Conservation (phyloP, 306 rosid species). For the Lithocarpus polystachyus region DNA sequence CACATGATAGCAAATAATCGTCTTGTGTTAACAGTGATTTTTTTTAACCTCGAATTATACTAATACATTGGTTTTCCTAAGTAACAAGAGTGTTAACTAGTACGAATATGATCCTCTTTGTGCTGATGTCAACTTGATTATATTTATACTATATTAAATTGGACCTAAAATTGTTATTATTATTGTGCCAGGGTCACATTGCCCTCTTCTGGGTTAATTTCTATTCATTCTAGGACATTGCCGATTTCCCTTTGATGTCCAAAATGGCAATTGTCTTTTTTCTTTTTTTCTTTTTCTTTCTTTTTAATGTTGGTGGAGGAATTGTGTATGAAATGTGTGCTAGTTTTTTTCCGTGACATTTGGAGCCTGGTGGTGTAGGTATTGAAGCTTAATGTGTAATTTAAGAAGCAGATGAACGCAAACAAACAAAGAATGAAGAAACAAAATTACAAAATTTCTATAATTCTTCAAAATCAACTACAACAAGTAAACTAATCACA, state of each 20-base stretch:
- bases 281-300: too few species aligned
- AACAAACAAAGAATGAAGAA: too few species aligned
- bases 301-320: too few species aligned
- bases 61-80: not conserved
- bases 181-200: not conserved
- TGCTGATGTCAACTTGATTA: not conserved
- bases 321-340: too few species aligned
- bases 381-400: constrained; percentile 24
- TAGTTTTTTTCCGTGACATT: too few species aligned
- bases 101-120: not conserved
- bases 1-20: too few species aligned
- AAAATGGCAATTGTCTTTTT: not conserved
- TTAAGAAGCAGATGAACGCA: constrained; percentile 1
- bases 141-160: not conserved
- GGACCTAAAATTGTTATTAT: not conserved
- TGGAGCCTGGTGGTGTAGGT: constrained; percentile 21
- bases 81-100: not conserved
- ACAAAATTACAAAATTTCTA: too few species aligned
- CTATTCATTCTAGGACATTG: not conserved
- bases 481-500: too few species aligned
- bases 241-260: not conserved
- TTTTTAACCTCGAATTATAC: too few species aligned
- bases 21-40: too few species aligned
- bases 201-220: not conserved
- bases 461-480: too few species aligned